These are phyloP conservation scores for Adiantum capillusveneris DNA, from an alignment of 75 land plant genomes.

Conservation along the genomic window DNA sequence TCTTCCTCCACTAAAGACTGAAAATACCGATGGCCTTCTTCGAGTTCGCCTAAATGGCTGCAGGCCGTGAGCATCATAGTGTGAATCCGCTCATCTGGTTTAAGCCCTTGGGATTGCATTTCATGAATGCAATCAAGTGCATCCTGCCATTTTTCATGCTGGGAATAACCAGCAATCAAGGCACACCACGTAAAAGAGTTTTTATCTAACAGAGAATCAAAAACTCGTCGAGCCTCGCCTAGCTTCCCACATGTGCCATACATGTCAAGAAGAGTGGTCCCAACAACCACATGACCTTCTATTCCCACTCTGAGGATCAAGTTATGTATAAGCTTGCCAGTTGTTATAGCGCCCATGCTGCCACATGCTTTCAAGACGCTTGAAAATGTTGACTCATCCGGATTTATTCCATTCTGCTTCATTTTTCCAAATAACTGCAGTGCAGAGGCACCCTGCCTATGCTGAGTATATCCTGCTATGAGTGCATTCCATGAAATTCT, in stretches of 20 bases:
- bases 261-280: slow-evolving; percentile 17
- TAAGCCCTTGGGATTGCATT: slow-evolving; percentile 39
- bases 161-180: slow-evolving; percentile 18
- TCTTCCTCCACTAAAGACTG: slow-evolving; percentile 15
- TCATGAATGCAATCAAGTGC: slow-evolving; percentile 25
- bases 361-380: slow-evolving; percentile 16
- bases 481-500: slow-evolving; percentile 40
- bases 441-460: slow-evolving; percentile 10
- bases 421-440: slow-evolving; percentile 13
- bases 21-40: slow-evolving; percentile 24
- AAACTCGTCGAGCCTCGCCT: slow-evolving; percentile 14
- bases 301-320: slow-evolving; percentile 3
- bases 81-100: slow-evolving; percentile 45
- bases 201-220: slow-evolving; percentile 2
- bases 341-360: slow-evolving; percentile 4
- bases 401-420: slow-evolving; percentile 6
- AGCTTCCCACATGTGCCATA: slow-evolving; percentile 22
- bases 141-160: slow-evolving; percentile 6
- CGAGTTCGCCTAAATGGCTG: slow-evolving; percentile 31
- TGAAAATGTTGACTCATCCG: slow-evolving; percentile 7
- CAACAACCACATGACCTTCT: slow-evolving; percentile 12
- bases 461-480: slow-evolving; percentile 33
- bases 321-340: slow-evolving; percentile 15
- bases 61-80: slow-evolving; percentile 33
- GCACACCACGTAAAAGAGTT: slow-evolving; percentile 24